A percentile compares a stretch with the other conserved stretches of the same genome.
These are phyloP conservation scores for Heliosperma pusillum DNA, from an alignment of 148 eudicot genomes.

Conservation along the genomic window DNA sequence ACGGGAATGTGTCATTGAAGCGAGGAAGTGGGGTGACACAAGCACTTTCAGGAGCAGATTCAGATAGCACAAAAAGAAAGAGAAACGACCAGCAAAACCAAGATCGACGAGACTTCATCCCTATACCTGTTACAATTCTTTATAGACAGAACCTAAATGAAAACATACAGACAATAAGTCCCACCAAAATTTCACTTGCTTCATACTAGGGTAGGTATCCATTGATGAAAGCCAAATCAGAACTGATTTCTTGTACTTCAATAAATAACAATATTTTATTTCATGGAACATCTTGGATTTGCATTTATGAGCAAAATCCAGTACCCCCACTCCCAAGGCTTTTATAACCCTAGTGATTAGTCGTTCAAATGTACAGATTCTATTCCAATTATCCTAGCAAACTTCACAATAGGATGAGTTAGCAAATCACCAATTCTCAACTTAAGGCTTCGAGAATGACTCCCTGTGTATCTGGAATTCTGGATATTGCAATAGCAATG, in stretches of 20 bases:
- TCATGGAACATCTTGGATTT: not conserved
- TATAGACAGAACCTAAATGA: not conserved
- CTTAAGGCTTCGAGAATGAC: not conserved
- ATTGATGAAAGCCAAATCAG: not conserved
- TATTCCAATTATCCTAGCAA: not conserved
- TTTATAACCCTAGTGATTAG: not conserved
- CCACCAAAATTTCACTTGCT: not conserved
- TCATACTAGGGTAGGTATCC: not conserved
- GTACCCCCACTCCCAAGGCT: not conserved
- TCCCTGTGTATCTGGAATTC: not conserved
- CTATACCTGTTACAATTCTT: slow-evolving; percentile 19
- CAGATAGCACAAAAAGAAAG: slow-evolving; percentile 20
- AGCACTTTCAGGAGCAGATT: slow-evolving; percentile 69
- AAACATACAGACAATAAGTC: not conserved
- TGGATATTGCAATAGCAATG: not conserved
- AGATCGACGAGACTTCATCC: not conserved
- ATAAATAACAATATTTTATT: not conserved
- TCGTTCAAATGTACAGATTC: not conserved
- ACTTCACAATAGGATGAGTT: not conserved
- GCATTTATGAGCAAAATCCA: not conserved
- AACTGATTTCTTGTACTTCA: not conserved
- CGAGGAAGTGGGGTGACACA: slow-evolving; percentile 70
- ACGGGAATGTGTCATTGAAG: slow-evolving; percentile 66
- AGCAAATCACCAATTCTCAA: not conserved
- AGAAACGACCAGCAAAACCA: not conserved